A percentile compares a stretch with the other conserved stretches of the same genome.
phyloP scores from a whole-genome alignment of 2,329 filamentous ascomycete species.

The Rhexocercosporidium sp. region DNA sequence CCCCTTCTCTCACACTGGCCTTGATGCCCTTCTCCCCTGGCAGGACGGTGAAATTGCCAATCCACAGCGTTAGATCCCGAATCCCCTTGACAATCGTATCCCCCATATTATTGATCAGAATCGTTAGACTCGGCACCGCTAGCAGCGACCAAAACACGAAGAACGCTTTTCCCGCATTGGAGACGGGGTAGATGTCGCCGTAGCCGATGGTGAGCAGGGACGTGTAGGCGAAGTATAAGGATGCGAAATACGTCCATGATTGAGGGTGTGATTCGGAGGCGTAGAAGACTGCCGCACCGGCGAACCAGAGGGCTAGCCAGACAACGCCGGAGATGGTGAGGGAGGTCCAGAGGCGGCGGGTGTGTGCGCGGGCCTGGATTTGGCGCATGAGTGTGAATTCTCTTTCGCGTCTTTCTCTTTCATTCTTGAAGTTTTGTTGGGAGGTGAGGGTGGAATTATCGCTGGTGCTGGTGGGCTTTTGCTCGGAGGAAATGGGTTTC shows the following conservation, averaged over 20 bases:
- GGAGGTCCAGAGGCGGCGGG: constrained; percentile 75
- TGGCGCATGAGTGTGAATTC: constrained; percentile 83
- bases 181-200: constrained; percentile 78
- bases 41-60: constrained; percentile 65
- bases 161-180: constrained; percentile 79
- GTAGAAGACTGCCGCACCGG: constrained; percentile 78
- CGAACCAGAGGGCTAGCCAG: constrained; percentile 79
- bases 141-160: constrained; percentile 94
- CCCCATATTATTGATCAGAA: constrained; percentile 82
- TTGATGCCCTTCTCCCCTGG: constrained; percentile 59
- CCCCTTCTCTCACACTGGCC: constrained; percentile 51
- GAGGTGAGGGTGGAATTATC: background rate
- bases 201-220: constrained; percentile 87
- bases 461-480: background rate
- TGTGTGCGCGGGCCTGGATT: constrained; percentile 71
- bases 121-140: constrained; percentile 85
- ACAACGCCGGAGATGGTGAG: constrained; percentile 69
- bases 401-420: constrained; percentile 66
- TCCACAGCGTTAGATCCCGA: constrained; percentile 57
- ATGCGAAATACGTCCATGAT: constrained; percentile 76
- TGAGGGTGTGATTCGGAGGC: constrained; percentile 54
- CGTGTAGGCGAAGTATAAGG: constrained; percentile 86
- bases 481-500: constrained; percentile 45
- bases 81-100: constrained; percentile 77
- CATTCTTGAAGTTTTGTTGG: constrained; percentile 40